Evolutionary conservation across 352 stramenopile genomes (phyloP), one percentile per base, ranked within the genome.

Genomic region (Phytophthora citricola): DNA sequence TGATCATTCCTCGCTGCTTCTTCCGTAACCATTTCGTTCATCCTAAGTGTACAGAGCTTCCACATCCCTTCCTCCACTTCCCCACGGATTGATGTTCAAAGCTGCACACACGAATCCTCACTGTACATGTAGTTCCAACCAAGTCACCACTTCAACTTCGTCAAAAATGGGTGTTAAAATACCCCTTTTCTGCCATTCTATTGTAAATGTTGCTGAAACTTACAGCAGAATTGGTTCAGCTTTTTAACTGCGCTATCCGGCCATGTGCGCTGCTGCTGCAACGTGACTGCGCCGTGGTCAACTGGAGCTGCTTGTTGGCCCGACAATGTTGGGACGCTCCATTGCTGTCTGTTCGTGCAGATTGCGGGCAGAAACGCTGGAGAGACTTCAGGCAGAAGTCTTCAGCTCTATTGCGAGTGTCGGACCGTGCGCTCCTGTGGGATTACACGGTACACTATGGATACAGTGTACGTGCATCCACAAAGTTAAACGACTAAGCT

Each of bases 211-310:
- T 57, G 20, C 22, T 26, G 20, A 44, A 40, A 31, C n/a, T 4
- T 27, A 36, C 51, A 36, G 24, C 17, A 20, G 38, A 47, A 12
- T 20, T 31, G 39, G 51, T 24, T 24, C 57, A 72, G 56, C 58
- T 75, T 73, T 69, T 54, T 66, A 55, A 43, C 62, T 66, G 17
- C 56, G 7, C 54, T n/a, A 46, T 12, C 3, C 27, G 10, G n/a
- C 60, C 27, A 53, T 52, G 27, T 63, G 36, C 54, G 31, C 56
- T 64, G n/a, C 56, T 47, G 31, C 56, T 64, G n/a, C 56, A 64
- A 57, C 55, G 44, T 32, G 7, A 4, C 17, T 64, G n/a, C 56
- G 57, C 50, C 55, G 44, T 32, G 7, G 29, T 32, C 29, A 1
- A 32, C 24, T 26, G 24, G 24, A 26, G 24, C 24, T 26, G 24